Evolutionary conservation across 2,329 filamentous ascomycete genomes (phyloP), one percentile per base, ranked within the genome.

Genomic region (Ceratocystis ficicola): DNA sequence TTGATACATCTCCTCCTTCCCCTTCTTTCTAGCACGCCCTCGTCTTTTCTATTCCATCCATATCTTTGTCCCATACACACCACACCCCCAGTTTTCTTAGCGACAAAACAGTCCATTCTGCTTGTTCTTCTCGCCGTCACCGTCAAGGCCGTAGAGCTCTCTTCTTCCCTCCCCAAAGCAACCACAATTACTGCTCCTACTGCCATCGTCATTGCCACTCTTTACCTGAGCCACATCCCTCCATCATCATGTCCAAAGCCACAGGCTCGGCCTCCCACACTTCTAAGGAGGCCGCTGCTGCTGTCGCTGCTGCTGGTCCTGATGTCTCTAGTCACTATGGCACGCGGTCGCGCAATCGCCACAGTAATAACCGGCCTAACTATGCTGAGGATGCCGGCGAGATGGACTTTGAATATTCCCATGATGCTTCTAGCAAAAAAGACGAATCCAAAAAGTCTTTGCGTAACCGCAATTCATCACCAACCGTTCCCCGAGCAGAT

Each of bases 381-480:
- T 99, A 99, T 76, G 93, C 94, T 63, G 94, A 99, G 77, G 89
- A 93, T 76, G 89, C 84, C 76, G 93, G 32, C 30, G 93, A 97
- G 72, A 85, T 89, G 76, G 94, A 97, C 68, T 76, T 81, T 74
- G 90, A 91, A 74, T 93, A 96, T 72, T 83, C 81, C 74, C 77
- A 81, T 72, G 74, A 78, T 64, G 76, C 36, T 41, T 41, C 82
- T 70, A 79, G 80, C 72, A 81, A 83, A 70, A 80, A 84, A 17
- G 77, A 78, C 65, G 81, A 84, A 68, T 67, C 77, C 64, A 84
- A 85, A 73, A 87, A 86, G 73, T 74, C 78, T 46, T 78, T 79
- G 71, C 78, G 78, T 28, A 60, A 65, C 32, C 57, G 66, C 36
- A 67, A 67, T 44, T 63, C 66, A 12, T 67, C 66, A 17, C 66